Conservation (phyloP, 371 early-diverging fungal genomes). For the Mucor plumbeus region DNA sequence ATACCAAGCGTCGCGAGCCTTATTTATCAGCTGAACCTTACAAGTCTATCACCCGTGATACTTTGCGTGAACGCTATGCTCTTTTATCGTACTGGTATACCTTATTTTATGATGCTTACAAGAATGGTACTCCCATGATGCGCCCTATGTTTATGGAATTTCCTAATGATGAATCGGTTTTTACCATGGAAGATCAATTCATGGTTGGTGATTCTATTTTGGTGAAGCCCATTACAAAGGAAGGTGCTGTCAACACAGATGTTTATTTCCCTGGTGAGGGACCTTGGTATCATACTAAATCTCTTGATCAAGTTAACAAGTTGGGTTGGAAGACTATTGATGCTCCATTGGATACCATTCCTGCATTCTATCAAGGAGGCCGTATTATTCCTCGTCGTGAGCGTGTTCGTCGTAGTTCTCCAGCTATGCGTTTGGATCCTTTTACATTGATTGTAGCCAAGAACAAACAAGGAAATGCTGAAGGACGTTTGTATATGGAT, state of each 20-base stretch:
- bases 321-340: constrained; percentile 58
- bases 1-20: constrained; percentile 95
- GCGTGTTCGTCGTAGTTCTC: constrained; percentile 84
- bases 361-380: constrained; percentile 89
- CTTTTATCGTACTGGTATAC: constrained; percentile 86
- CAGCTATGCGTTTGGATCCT: constrained; percentile 85
- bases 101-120: constrained; percentile 72
- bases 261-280: constrained; percentile 73
- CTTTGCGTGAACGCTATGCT: constrained; percentile 77
- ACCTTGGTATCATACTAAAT: constrained; percentile 82
- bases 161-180: constrained; percentile 75
- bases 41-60: constrained; percentile 70
- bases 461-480: constrained; percentile 68
- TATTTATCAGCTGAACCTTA: constrained; percentile 90
- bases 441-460: constrained; percentile 89
- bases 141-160: constrained; percentile 84
- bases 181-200: constrained; percentile 81
- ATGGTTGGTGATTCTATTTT: constrained; percentile 81
- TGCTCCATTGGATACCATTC: constrained; percentile 78
- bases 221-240: constrained; percentile 73
- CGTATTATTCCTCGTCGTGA: constrained; percentile 86
- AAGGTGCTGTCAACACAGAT: constrained; percentile 58
- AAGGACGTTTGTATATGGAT: constrained; percentile 85
- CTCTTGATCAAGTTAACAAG: constrained; percentile 46
- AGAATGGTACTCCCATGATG: constrained; percentile 78